Percentiles rank a stretch among this genome's conserved stretches.
Conservation (phyloP, 805 yeast species). For the Wickerhamiella azyma region DNA sequence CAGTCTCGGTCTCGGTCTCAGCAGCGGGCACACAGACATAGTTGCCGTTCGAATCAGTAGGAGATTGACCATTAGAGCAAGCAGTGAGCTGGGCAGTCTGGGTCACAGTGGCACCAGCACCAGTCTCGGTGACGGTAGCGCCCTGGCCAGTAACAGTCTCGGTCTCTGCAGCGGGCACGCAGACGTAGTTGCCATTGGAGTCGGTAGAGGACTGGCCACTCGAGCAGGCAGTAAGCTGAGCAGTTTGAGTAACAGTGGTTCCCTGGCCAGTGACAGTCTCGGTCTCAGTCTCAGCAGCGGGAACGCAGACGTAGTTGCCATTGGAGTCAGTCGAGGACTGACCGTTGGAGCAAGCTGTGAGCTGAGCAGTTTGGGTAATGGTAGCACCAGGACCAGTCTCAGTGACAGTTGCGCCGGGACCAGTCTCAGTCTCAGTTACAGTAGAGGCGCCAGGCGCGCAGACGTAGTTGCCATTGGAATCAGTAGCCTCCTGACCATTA, state of each 20-base stretch:
- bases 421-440: slow-evolving; percentile 13
- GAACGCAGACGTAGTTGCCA: background rate
- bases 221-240: slow-evolving; percentile 5
- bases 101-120: too few species aligned
- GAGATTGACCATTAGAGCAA: too few species aligned
- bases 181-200: background rate
- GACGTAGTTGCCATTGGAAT: slow-evolving; percentile 1
- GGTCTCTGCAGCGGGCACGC: slow-evolving; percentile 5
- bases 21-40: too few species aligned
- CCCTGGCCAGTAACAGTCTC: slow-evolving; percentile 8
- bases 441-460: slow-evolving; percentile 12
- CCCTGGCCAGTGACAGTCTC: slow-evolving; percentile 8
- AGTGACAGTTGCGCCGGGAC: slow-evolving; percentile 13
- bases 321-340: slow-evolving; percentile 9
- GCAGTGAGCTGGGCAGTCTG: too few species aligned
- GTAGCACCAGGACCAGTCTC: slow-evolving; percentile 11
- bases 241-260: slow-evolving; percentile 8
- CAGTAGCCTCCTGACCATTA: background rate
- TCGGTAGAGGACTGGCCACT: background rate
- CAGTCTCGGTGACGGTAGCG: background rate
- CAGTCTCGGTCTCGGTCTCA: slow-evolving; percentile 4
- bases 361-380: slow-evolving; percentile 11
- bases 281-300: too few species aligned
- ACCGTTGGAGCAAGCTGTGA: too few species aligned
- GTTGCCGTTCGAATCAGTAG: too few species aligned